These are phyloP conservation scores for Bruguiera parviflora DNA, from an alignment of 345 rosid genomes.

Conservation along the genomic window DNA sequence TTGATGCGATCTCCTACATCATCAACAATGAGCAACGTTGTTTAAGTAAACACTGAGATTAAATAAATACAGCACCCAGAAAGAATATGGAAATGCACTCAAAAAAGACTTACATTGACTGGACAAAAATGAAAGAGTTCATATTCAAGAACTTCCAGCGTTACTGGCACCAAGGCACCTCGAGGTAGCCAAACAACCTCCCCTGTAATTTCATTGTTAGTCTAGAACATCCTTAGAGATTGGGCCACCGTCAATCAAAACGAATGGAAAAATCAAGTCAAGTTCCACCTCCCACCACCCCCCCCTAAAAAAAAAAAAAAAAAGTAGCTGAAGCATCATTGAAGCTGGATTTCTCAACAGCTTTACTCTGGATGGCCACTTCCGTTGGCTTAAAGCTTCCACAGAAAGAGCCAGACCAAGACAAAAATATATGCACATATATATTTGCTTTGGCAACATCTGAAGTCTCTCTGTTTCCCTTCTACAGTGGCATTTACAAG, in stretches of 20 bases:
- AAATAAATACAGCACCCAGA: not conserved
- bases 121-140: slow-evolving; percentile 93
- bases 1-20: slow-evolving; percentile 56
- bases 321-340: not conserved
- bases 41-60: slow-evolving; percentile 9
- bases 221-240: not conserved
- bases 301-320: too few species aligned
- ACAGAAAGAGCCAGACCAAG: too few species aligned
- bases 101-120: slow-evolving; percentile 43
- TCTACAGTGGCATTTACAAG: not conserved
- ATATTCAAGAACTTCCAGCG: slow-evolving; percentile 76
- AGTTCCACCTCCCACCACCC: too few species aligned
- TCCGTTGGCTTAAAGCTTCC: too few species aligned
- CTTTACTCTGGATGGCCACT: too few species aligned
- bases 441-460: not conserved
- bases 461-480: not conserved
- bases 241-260: too few species aligned
- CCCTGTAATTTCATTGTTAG: slow-evolving; percentile 38
- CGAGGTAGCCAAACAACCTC: slow-evolving; percentile 68
- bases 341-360: not conserved
- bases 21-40: not conserved
- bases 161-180: slow-evolving; percentile 75
- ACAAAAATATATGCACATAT: not conserved
- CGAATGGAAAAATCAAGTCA: too few species aligned
- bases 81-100: not conserved